Percentiles rank a stretch among this genome's conserved stretches.
Evolutionary conservation across 1,139 yeast genomes (phyloP).

Genomic region (Blastobotrys capitulatus): DNA sequence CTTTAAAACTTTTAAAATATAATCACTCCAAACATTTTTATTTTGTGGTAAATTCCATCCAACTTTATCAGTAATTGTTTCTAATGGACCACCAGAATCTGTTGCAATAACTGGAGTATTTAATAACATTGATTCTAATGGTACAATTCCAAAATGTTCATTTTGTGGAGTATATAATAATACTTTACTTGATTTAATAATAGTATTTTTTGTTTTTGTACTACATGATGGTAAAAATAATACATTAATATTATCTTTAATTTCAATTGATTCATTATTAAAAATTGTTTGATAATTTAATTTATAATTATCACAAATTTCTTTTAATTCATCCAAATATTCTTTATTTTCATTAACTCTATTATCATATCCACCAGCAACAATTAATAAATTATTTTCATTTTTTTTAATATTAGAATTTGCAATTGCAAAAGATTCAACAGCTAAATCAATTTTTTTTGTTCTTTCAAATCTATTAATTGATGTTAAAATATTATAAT

Average conservation of each 20-base stretch:
- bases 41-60: conserved; percentile 68
- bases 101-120: conserved; percentile 83
- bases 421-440: conserved; percentile 25
- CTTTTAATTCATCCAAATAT: conserved; percentile 57
- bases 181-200: conserved; percentile 53
- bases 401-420: conserved; percentile 11
- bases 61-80: conserved; percentile 67
- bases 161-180: conserved; percentile 82
- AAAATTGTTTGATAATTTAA: conserved; percentile 13
- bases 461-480: conserved; percentile 85
- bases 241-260: conserved; percentile 37
- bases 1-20: conserved; percentile 42
- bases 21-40: conserved; percentile 57
- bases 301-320: conserved; percentile 37
- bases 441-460: conserved; percentile 76
- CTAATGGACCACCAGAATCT: conserved; percentile 89
- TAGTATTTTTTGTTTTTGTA: conserved; percentile 56
- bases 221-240: conserved; percentile 78
- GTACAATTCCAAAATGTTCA: conserved; percentile 98
- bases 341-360: conserved; percentile 71
- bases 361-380: conserved; percentile 92
- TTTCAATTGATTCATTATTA: conserved; percentile 8
- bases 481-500: conserved; percentile 51
- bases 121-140: conserved; percentile 85
- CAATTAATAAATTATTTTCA: conserved; percentile 44